Base-by-base conservation (phyloP, 306 rosid genomes). In the Castanopsis chinensis region DNA sequence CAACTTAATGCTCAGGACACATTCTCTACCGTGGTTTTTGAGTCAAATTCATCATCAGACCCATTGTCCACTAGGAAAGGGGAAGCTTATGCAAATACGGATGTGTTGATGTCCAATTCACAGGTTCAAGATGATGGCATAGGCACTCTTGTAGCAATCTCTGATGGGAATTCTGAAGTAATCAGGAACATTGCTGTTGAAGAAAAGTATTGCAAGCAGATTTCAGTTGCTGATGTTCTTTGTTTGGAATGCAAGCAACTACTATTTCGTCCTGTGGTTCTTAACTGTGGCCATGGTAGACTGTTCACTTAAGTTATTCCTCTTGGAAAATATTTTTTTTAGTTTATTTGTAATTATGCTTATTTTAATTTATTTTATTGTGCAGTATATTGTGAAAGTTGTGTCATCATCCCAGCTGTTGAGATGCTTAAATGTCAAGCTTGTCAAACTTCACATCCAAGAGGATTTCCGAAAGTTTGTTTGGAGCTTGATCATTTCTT, bases 281-380 rank as follows among this genome's bases (percentile, higher is more conserved):
- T 92, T 74, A 89, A 91, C 75, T 94, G 98, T 85, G 98, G 98
- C 59, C 97, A 94, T 68, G 96, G 98, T 94, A 91, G 27, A 71
- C 58, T 32, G 49, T 78, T 45, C 61, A 41, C 52, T 69, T 59
- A 72, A 69, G 12, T 81, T 80, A 21, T 64, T 78, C 82, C 69
- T 74, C 63, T 78, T 73, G 30, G 70, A 82, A 56, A 54, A 68
- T 33, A 51, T 61, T 25, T 37, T 63, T 63, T 20, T 55, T 33
- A 41, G 59, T 43, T 72, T 68, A 68, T 80, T 54, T 60, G 18
- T 41, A 57, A 27, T 70, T 75, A n/a, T 75, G 76, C 53, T 79
- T 19, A 77, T 55, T 14, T 72, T 76, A 17, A 55, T 78, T 49
- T 30, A 69, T 53, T 76, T 69, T 33, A 81, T 75, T 73, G 54